phyloP scores from a whole-genome alignment of 139 green algal species.

The Trebouxia sp. region DNA sequence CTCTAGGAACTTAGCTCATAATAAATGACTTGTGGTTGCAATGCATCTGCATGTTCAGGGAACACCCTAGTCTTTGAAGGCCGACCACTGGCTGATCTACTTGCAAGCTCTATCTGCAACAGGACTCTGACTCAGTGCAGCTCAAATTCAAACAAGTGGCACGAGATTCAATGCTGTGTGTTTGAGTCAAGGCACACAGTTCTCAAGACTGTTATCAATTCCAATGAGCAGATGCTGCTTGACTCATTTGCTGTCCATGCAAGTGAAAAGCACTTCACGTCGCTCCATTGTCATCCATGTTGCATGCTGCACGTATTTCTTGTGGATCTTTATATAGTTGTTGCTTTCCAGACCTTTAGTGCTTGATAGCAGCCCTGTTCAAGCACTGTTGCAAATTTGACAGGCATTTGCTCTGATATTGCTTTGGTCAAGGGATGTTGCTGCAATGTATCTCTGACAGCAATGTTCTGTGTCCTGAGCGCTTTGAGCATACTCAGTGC shows the following conservation, averaged over 20 bases:
- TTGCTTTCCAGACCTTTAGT: conserved; percentile 1
- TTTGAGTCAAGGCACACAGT: conserved; percentile 12
- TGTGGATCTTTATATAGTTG: neutral
- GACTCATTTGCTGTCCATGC: conserved; percentile 1
- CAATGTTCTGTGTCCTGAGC: no score
- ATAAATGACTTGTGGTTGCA: no score
- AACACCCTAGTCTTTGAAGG: no score
- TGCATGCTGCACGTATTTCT: neutral
- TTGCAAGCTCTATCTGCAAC: conserved; percentile 20
- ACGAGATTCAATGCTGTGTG: conserved; percentile 2
- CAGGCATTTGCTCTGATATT: conserved; percentile 20
- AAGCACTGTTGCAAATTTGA: conserved; percentile 19
- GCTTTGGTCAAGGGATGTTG: conserved; percentile 17
- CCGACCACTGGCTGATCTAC: no score
- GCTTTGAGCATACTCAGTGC: no score
- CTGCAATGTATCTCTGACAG: conserved; percentile 12
- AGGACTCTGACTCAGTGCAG: conserved; percentile 9
- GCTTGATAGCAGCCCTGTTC: conserved; percentile 19
- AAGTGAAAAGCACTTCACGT: neutral
- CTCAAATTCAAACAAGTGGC: conserved; percentile 17
- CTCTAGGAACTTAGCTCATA: no score
- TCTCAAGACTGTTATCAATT: conserved; percentile 20
- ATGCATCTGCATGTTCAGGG: no score
- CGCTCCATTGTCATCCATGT: neutral
- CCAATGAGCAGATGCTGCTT: conserved; percentile 12